Conservation (phyloP, 495 filamentous ascomycete species). For the Podospora anserina region DNA sequence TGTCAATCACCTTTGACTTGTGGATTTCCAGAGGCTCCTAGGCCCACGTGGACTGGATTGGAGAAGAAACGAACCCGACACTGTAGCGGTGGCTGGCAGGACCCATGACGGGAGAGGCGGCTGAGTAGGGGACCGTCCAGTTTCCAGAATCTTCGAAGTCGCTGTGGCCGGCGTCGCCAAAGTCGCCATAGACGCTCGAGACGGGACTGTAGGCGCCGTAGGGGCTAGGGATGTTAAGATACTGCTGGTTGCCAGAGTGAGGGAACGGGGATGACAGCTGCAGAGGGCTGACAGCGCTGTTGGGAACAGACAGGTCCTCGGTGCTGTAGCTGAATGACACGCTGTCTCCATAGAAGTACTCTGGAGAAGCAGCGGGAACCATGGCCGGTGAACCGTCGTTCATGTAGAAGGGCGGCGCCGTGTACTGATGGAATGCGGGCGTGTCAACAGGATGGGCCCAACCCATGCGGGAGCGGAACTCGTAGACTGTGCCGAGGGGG, state of each 20-base stretch:
- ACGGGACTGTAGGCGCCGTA: conserved; percentile 54
- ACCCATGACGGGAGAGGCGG: conserved; percentile 37
- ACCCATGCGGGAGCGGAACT: conserved; percentile 61
- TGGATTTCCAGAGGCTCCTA: conserved; percentile 37
- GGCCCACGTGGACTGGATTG: conserved; percentile 52
- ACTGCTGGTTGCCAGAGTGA: conserved; percentile 39
- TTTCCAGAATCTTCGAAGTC: conserved; percentile 49
- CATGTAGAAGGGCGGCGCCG: conserved; percentile 46
- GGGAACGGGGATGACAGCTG: conserved; percentile 47
- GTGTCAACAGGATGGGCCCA: conserved; percentile 55
- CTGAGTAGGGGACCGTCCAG: conserved; percentile 41
- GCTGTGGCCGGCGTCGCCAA: conserved; percentile 51
- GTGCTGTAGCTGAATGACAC: conserved; percentile 57
- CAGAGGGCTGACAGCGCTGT: conserved; percentile 47
- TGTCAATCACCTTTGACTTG: conserved; percentile 47
- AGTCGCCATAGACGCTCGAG: conserved; percentile 50
- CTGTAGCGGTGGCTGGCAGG: conserved; percentile 45
- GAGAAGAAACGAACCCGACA: conserved; percentile 55
- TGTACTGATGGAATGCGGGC: conserved; percentile 53
- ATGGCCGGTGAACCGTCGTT: conserved; percentile 35
- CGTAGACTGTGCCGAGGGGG: conserved; percentile 57
- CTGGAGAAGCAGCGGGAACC: conserved; percentile 36
- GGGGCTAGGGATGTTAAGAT: conserved; percentile 55
- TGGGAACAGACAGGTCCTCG: conserved; percentile 48
- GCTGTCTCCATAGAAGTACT: conserved; percentile 48